Evolutionary conservation across 768 basidiomycete genomes (phyloP), one percentile per base, ranked within the genome.

Genomic region (Sporobolomyces roseus): DNA sequence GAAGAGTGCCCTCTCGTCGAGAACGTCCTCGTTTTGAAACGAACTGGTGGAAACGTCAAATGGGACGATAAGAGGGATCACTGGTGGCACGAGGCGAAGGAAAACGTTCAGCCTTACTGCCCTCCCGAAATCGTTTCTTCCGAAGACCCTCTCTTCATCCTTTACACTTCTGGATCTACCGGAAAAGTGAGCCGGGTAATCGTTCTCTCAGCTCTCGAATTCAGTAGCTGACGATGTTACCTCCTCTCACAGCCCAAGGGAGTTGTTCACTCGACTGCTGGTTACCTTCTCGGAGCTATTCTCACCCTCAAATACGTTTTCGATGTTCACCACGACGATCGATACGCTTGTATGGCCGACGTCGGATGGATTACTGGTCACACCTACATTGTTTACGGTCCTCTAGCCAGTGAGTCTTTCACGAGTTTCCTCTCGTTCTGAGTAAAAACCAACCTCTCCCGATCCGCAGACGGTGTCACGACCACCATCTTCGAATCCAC

Each of bases 101-200:
- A 82, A 27, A 89, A 87, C 78, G 92, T 96, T 21, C 86, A 90
- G 23, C 84, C 83, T 65, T 94, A 90, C 81, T 94, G 91, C 81
- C 86, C 93, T 1, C 87, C 87, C 21, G 90, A 91, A 80, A 78
- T 88, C 70, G 91, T 99, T 88, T 77, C 84, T 36, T 79, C 90
- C n/a, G 94, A 99, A 78, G 96, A 98, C 77, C 94, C 94, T 2
- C 83, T 99, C 29, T 99, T 99, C 80, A 97, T 99, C 77, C 92
- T 99, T 68, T 99, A 98, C 80, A 93, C 76, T 52, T 77, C 76
- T 7, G 74, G 72, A 14, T 63, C 61, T 21, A 66, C 66, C 27
- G 66, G 72, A 68, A 65, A 73, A 63, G 65, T 74, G 29, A 33
- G 55, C 17, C 27, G 35, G 5, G 43, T 33, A 29, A 38, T 51